A percentile compares a stretch with the other conserved stretches of the same genome.
These are phyloP conservation scores for Sphaerulina vaccinii DNA, from an alignment of 2,329 filamentous ascomycete genomes.

Conservation along the genomic window DNA sequence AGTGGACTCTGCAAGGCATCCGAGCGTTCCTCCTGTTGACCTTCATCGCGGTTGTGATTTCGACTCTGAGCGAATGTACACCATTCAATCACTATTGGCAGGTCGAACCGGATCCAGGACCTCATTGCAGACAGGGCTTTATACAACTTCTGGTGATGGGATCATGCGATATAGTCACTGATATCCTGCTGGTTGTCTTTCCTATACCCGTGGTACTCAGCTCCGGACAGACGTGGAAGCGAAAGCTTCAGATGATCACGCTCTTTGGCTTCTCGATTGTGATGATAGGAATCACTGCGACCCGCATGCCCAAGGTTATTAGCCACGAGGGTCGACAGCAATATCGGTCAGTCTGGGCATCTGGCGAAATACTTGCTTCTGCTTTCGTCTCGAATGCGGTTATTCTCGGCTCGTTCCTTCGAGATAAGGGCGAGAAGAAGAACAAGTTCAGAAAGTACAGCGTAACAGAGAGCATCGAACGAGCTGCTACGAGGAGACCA, in stretches of 20 bases:
- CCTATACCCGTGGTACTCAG: conserved; percentile 84
- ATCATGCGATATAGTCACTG: conserved; percentile 82
- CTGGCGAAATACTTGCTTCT: conserved; percentile 85
- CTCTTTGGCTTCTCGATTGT: conserved; percentile 83
- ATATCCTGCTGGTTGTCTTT: conserved; percentile 81
- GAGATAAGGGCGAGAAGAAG: conserved; percentile 88
- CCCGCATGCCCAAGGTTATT: conserved; percentile 78
- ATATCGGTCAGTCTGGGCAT: conserved; percentile 83
- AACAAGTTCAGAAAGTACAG: conserved; percentile 68
- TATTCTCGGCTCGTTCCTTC: conserved; percentile 86
- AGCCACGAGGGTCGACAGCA: conserved; percentile 70
- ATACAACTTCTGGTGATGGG: conserved; percentile 88
- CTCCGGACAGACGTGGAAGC: conserved; percentile 71
- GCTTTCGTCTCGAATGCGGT: conserved; percentile 84
- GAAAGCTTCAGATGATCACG: conserved; percentile 74
- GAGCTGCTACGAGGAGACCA: conserved; percentile 58
- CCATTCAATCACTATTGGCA: conserved; percentile 59
- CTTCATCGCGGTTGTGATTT: conserved; percentile 76
- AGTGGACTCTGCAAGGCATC: conserved; percentile 67
- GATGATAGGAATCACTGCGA: conserved; percentile 75
- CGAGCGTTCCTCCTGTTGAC: conserved; percentile 74
- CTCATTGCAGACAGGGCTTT: conserved; percentile 80
- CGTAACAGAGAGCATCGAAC: conserved; percentile 52
- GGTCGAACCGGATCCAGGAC: conserved; percentile 72
- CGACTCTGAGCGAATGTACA: conserved; percentile 78